Evolutionary conservation across 352 stramenopile species (phyloP).

Genomic region (Phytophthora multivora): DNA sequence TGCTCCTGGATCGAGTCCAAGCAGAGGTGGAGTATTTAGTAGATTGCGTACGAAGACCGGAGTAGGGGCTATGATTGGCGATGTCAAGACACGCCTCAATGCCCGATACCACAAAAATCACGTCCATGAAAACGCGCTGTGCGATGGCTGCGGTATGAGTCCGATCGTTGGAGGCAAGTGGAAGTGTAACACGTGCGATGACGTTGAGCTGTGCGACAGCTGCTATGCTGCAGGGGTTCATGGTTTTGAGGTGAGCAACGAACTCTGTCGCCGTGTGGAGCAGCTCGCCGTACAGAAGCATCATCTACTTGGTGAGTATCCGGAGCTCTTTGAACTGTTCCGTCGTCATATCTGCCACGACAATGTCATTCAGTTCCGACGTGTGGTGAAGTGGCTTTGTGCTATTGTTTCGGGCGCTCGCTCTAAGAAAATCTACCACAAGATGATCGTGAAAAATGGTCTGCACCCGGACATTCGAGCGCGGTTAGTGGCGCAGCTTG

Average conservation of each 20-base stretch:
- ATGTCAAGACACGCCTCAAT: slow-evolving; percentile 61
- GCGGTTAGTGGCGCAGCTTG: slow-evolving; percentile 63
- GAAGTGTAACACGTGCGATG: slow-evolving; percentile 77
- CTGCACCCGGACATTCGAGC: slow-evolving; percentile 77
- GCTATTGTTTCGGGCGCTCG: slow-evolving; percentile 67
- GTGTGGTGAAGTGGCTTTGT: slow-evolving; percentile 71
- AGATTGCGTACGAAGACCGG: slow-evolving; percentile 51
- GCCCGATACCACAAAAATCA: slow-evolving; percentile 65
- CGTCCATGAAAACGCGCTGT: slow-evolving; percentile 81
- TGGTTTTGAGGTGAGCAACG: slow-evolving; percentile 72
- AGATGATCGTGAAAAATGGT: slow-evolving; percentile 75
- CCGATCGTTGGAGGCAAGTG: slow-evolving; percentile 80
- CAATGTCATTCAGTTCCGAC: slow-evolving; percentile 69
- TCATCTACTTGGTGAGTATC: slow-evolving; percentile 54
- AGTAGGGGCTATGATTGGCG: slow-evolving; percentile 54
- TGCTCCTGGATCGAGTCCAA: slow-evolving; percentile 11
- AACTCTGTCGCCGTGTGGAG: slow-evolving; percentile 72
- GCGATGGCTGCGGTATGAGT: slow-evolving; percentile 76
- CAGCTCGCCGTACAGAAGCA: slow-evolving; percentile 58
- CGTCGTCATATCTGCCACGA: slow-evolving; percentile 71
- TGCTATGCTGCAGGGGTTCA: slow-evolving; percentile 76
- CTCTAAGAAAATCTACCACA: slow-evolving; percentile 56
- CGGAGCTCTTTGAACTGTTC: slow-evolving; percentile 75
- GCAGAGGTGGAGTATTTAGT: slow-evolving; percentile 50
- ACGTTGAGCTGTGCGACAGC: slow-evolving; percentile 66